These are phyloP conservation scores for Pestalotiopsis sp. DNA, from an alignment of 2,329 filamentous ascomycete species.

Conservation along the genomic window DNA sequence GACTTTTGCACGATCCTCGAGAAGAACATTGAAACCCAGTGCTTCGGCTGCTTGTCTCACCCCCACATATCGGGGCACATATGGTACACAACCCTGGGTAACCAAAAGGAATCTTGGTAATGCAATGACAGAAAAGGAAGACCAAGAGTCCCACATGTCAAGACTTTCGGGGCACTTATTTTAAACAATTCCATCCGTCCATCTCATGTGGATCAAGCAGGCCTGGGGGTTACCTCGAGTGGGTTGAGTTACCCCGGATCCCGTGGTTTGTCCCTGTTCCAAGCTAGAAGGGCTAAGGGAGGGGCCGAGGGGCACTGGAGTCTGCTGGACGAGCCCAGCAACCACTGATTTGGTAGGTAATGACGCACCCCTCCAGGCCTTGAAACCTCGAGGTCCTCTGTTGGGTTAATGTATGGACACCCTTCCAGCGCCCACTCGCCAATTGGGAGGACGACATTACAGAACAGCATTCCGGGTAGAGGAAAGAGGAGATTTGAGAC, in stretches of 20 bases:
- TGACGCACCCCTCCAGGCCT: not conserved
- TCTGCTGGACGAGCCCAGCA: not conserved
- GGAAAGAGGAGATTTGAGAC: not conserved
- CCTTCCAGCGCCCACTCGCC: not conserved
- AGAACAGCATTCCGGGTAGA: not conserved
- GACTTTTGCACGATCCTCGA: too few species aligned
- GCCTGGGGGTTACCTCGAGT: not conserved
- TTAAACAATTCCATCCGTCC: not conserved
- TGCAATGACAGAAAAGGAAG: not conserved
- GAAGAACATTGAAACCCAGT: too few species aligned
- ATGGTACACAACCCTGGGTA: not conserved
- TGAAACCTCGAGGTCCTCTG: not conserved
- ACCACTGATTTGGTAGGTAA: not conserved
- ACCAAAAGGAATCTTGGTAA: not conserved
- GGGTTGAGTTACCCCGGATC: not conserved
- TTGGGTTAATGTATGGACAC: not conserved
- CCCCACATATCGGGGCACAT: not conserved
- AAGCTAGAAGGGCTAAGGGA: not conserved
- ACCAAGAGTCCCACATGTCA: not conserved
- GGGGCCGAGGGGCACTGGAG: not conserved
- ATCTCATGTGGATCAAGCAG: not conserved
- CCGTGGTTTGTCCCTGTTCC: not conserved
- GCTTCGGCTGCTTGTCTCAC: too few species aligned
- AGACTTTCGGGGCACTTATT: not conserved
- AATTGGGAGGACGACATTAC: not conserved